Percentiles rank a stretch among this genome's conserved stretches.
Evolutionary conservation across 2,329 filamentous ascomycete species (phyloP).

Genomic region (Talaromyces sp.): DNA sequence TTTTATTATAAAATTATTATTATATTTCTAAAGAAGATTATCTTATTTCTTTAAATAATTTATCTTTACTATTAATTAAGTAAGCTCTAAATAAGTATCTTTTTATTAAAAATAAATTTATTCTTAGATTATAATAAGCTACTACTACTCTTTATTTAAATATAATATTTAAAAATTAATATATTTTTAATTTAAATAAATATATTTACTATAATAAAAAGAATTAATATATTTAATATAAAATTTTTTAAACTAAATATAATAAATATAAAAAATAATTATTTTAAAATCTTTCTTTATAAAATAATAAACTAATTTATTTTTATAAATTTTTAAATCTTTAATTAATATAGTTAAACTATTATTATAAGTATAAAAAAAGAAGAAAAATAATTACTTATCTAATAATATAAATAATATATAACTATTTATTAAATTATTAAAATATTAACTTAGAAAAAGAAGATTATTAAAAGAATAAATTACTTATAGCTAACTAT

Average conservation of each 20-base stretch:
- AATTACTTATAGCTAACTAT: neutral
- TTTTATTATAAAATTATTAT: neutral
- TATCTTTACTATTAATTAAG: neutral
- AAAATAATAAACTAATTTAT: neutral
- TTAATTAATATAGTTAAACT: neutral
- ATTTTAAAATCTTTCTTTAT: neutral
- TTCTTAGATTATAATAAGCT: neutral
- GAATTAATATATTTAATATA: neutral
- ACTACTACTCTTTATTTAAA: neutral
- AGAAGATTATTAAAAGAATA: neutral
- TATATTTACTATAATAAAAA: neutral
- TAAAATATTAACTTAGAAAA: neutral
- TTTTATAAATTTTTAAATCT: neutral
- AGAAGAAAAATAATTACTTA: neutral
- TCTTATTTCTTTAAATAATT: no score
- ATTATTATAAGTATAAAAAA: neutral
- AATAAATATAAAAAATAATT: neutral
- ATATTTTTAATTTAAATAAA: no score
- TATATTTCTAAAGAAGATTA: neutral
- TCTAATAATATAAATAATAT: neutral
- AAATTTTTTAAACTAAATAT: neutral
- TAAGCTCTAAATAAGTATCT: constrained; percentile 7
- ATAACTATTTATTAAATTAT: neutral
- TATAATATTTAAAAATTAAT: no score
- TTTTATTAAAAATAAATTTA: no score